Conservation (phyloP, 495 filamentous ascomycete species). For the Trypethelium eluteriae region DNA sequence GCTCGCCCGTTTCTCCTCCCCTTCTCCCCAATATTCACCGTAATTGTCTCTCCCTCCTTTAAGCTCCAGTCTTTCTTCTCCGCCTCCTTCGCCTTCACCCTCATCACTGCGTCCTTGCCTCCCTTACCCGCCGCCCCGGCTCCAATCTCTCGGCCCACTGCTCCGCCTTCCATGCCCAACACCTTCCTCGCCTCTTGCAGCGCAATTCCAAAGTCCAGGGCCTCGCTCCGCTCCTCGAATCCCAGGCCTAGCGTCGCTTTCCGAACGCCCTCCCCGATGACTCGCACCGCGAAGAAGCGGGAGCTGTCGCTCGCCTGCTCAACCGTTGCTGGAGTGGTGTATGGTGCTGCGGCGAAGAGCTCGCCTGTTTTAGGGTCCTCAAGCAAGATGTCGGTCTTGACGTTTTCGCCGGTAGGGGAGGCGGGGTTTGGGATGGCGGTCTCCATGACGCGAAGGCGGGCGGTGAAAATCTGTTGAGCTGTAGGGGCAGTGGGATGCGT, state of each 20-base stretch:
- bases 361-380: slow-evolving; percentile 62
- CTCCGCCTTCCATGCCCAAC: slow-evolving; percentile 38
- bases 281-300: slow-evolving; percentile 74
- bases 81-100: slow-evolving; percentile 17
- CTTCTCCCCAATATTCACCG: slow-evolving; percentile 56
- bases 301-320: slow-evolving; percentile 65
- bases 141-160: neutral
- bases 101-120: slow-evolving; percentile 20
- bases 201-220: slow-evolving; percentile 74
- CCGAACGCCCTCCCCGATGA: slow-evolving; percentile 56
- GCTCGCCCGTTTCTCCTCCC: slow-evolving; percentile 26
- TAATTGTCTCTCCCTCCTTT: slow-evolving; percentile 80
- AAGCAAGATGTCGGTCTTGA: slow-evolving; percentile 65
- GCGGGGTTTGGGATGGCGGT: slow-evolving; percentile 48
- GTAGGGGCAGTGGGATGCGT: slow-evolving; percentile 52
- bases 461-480: slow-evolving; percentile 68
- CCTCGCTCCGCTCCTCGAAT: slow-evolving; percentile 75
- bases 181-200: slow-evolving; percentile 62
- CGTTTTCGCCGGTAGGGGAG: slow-evolving; percentile 39
- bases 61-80: slow-evolving; percentile 66
- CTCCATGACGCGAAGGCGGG: slow-evolving; percentile 70
- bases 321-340: slow-evolving; percentile 50
- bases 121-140: slow-evolving; percentile 21
- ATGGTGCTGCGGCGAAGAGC: slow-evolving; percentile 74
- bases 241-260: slow-evolving; percentile 76